Evolutionary conservation across 2,329 filamentous ascomycete genomes (phyloP), one percentile per base, ranked within the genome.

Genomic region (Coleophoma eucalyptorum): DNA sequence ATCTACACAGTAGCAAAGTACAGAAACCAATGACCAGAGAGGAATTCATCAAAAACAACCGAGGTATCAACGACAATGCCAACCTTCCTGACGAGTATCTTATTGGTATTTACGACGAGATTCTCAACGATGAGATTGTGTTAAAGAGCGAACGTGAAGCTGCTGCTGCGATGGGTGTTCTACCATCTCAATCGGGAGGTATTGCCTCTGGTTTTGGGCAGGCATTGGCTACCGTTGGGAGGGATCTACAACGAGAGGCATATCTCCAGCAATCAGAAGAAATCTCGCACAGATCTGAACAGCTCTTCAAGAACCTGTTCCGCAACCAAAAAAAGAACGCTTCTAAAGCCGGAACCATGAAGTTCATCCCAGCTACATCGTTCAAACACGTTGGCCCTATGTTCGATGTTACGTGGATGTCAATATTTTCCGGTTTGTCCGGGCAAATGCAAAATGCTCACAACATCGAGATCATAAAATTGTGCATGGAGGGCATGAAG

Each of bases 351-450:
- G 72, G 84, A 11, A n/a, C 70, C 69, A 62, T 86, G 77, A 71
- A 84, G 75, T 99, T 94, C 69, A 95, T 99, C 49, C 89, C 90
- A 1, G 94, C 94, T 3, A 94, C 90, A 1, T 97, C 92, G 0
- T 92, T 90, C 67, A 93, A 90, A 61, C 94, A 99, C 67, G 89
- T 97, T 46, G 94, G 94, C 0, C 91, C 94, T 1, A 99, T 99
- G 94, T 97, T 99, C 65, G 92, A 96, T 62, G 91, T 96, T 20
- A 95, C 91, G 0, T 99, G 94, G 94, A 99, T 97, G 93, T 96
- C 93, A 10, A 95, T 97, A 69, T 87, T 99, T 63, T 97, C 93
- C 5, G 92, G 92, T 0, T 79, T 99, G 21, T 97, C 93, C 1
- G 92, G 89, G 46, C 89, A 95, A 59, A 92, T 94, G 67, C 94